A percentile compares a stretch with the other conserved stretches of the same genome.
phyloP scores from a whole-genome alignment of 2,329 filamentous ascomycete genomes.

The Colletotrichum trifolii region DNA sequence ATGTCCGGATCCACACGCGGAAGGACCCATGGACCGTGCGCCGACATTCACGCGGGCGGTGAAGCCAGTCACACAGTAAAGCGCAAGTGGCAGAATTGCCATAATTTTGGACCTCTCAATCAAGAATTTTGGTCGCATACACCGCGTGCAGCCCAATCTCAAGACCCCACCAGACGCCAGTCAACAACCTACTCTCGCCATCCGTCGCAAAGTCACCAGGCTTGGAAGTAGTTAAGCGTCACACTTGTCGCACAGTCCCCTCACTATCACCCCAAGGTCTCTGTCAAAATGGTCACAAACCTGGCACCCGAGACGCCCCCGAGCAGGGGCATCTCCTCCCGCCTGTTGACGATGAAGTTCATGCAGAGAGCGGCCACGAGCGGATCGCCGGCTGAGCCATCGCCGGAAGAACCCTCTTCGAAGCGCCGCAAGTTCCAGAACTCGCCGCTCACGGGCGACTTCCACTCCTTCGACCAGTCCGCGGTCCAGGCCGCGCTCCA shows the following conservation, averaged over 20 bases:
- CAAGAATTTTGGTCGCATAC: slow-evolving; percentile 24
- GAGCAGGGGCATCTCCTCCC: slow-evolving; percentile 77
- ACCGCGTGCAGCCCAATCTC: not conserved
- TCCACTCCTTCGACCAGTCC: slow-evolving; percentile 64
- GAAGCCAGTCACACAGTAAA: not conserved
- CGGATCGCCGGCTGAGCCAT: slow-evolving; percentile 55
- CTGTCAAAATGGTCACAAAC: slow-evolving; percentile 36
- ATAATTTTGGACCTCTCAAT: slow-evolving; percentile 4
- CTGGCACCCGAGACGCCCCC: slow-evolving; percentile 67
- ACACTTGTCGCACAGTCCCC: not conserved
- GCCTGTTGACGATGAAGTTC: slow-evolving; percentile 95
- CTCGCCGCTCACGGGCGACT: slow-evolving; percentile 46
- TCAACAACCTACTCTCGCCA: not conserved
- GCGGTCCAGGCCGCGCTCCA: slow-evolving; percentile 72
- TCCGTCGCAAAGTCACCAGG: not conserved
- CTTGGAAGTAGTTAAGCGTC: not conserved
- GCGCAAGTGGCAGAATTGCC: too few species aligned
- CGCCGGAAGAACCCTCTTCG: slow-evolving; percentile 60
- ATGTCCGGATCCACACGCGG: not conserved
- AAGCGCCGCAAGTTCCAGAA: slow-evolving; percentile 71
- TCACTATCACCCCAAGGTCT: slow-evolving; percentile 13
- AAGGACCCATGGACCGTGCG: not conserved
- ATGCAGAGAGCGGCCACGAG: slow-evolving; percentile 89
- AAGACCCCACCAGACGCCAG: not conserved
- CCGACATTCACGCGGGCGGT: slow-evolving; percentile 9